Evolutionary conservation across 441 rosid species (phyloP).

Genomic region (Dalechampia spathulata): DNA sequence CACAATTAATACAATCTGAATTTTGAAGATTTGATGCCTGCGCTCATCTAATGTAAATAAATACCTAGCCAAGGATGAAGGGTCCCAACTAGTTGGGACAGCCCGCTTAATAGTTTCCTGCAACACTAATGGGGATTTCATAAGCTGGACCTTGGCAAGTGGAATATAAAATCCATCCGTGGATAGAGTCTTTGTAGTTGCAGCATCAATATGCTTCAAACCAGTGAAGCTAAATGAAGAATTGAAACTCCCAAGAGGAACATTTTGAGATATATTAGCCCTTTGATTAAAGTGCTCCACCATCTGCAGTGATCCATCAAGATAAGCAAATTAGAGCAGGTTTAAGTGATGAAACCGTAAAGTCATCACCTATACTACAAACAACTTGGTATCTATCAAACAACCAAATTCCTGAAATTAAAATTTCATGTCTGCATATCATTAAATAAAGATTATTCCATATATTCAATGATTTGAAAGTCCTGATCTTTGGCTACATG

Average conservation of each 20-base stretch:
- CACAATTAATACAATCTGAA: conserved; percentile 12
- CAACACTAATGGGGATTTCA: conserved; percentile 28
- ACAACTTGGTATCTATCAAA: not conserved
- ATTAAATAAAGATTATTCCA: not conserved
- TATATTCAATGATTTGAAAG: not conserved
- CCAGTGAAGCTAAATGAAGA: conserved; percentile 61
- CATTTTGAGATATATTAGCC: conserved; percentile 36
- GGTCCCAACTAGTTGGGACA: conserved; percentile 56
- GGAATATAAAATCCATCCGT: conserved; percentile 52
- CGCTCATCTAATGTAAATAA: not conserved
- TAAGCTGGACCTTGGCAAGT: conserved; percentile 45
- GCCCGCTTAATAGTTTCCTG: conserved; percentile 44
- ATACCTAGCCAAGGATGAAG: conserved; percentile 56
- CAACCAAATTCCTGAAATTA: not conserved
- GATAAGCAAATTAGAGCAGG: conserved; percentile 11
- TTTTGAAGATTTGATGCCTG: conserved; percentile 3
- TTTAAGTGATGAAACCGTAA: not conserved
- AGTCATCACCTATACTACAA: not conserved
- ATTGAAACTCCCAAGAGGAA: conserved; percentile 57
- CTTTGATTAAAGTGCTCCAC: conserved; percentile 42
- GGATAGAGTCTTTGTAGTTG: conserved; percentile 48
- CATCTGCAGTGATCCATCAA: conserved; percentile 32
- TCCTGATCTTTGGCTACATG: not conserved
- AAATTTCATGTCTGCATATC: not conserved
- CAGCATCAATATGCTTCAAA: conserved; percentile 42